Conservation (phyloP, 2,329 filamentous ascomycete genomes). For the Botrytis aclada region DNA sequence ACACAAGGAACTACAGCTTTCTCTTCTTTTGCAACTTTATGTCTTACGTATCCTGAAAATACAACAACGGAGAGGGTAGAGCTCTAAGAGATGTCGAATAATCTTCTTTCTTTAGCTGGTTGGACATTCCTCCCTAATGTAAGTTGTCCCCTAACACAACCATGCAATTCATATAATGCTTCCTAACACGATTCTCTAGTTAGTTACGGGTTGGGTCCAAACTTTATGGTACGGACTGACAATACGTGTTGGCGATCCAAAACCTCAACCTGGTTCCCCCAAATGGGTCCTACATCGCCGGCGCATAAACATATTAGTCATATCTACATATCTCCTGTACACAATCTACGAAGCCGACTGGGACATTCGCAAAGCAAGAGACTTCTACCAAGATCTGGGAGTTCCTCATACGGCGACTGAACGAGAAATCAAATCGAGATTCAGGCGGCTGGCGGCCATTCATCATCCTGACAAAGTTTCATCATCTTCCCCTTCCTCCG, state of each 20-base stretch:
- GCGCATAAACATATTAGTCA: slow-evolving; percentile 78
- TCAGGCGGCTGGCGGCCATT: slow-evolving; percentile 42
- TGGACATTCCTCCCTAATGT: slow-evolving; percentile 63
- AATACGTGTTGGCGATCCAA: slow-evolving; percentile 84
- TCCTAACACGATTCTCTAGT: slow-evolving; percentile 47
- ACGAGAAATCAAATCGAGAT: slow-evolving; percentile 75
- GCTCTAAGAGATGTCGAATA: slow-evolving; percentile 28
- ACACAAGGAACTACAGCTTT: background rate
- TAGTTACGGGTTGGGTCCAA: slow-evolving; percentile 75
- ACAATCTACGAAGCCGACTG: slow-evolving; percentile 91
- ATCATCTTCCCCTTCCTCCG: slow-evolving; percentile 33
- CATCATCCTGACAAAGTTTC: slow-evolving; percentile 49
- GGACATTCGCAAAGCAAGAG: slow-evolving; percentile 65
- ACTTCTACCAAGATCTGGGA: slow-evolving; percentile 77
- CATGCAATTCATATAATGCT: background rate
- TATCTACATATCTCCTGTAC: slow-evolving; percentile 81
- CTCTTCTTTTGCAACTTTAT: background rate
- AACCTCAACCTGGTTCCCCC: slow-evolving; percentile 66
- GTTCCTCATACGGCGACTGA: slow-evolving; percentile 68
- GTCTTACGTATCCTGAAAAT: background rate
- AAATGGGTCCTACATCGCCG: slow-evolving; percentile 72
- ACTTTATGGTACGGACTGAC: slow-evolving; percentile 81
- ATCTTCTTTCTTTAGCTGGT: slow-evolving; percentile 52
- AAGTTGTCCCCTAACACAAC: slow-evolving; percentile 31
- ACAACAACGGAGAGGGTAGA: background rate